phyloP scores from a whole-genome alignment of 768 basidiomycete genomes.

The Tylopilus sp. region DNA sequence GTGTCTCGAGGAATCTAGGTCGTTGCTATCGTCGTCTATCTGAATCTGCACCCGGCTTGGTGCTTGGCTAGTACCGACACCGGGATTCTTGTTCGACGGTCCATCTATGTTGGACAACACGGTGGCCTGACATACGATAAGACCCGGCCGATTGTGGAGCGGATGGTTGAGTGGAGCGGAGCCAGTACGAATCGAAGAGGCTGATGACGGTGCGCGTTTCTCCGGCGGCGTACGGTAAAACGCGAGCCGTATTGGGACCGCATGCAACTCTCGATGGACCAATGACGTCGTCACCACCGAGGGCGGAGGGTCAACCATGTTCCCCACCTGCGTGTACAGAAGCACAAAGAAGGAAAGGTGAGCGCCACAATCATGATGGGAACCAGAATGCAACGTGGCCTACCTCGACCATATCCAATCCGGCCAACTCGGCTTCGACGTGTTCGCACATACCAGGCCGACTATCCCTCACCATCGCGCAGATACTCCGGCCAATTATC shows the following conservation, averaged over 20 bases:
- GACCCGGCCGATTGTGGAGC: slow-evolving; percentile 16
- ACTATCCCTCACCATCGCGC: too few relatives aligned
- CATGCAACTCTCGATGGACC: slow-evolving; percentile 36
- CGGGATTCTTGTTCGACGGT: background rate
- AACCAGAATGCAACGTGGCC: too few relatives aligned
- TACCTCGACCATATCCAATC: too few relatives aligned
- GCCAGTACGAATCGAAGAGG: background rate
- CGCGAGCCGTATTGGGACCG: slow-evolving; percentile 32
- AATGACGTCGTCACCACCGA: slow-evolving; percentile 32
- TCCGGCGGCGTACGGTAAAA: slow-evolving; percentile 35
- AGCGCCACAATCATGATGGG: too few relatives aligned
- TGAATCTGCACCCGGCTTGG: background rate
- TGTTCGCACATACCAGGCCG: too few relatives aligned
- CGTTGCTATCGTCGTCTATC: background rate
- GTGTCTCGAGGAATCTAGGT: slow-evolving; percentile 9
- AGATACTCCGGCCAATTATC: too few relatives aligned
- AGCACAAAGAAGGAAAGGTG: too few relatives aligned
- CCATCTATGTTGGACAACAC: slow-evolving; percentile 10
- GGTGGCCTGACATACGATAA: slow-evolving; percentile 30
- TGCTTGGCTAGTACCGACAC: background rate
- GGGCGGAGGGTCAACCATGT: slow-evolving; percentile 13
- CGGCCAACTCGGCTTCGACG: too few relatives aligned
- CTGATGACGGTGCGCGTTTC: background rate
- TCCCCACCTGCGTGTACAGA: background rate
- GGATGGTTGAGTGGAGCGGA: slow-evolving; percentile 14